Conservation (phyloP, 345 rosid genomes). For the Noccaea caerulescens region DNA sequence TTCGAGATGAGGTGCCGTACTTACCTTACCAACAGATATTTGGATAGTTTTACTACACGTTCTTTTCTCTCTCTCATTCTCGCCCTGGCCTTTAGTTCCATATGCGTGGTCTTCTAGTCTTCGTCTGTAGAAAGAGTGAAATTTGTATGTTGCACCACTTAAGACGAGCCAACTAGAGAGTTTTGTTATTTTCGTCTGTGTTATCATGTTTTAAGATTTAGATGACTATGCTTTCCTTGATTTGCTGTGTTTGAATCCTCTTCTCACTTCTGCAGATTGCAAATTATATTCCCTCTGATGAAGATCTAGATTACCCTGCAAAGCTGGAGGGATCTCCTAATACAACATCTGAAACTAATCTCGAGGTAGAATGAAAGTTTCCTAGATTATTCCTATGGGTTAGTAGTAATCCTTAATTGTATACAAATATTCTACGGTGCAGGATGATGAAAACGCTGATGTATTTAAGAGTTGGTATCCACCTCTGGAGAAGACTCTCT, state of each 20-base stretch:
- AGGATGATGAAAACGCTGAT: slow-evolving; percentile 70
- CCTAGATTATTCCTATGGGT: background rate
- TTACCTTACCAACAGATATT: slow-evolving; percentile 18
- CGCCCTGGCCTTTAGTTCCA: slow-evolving; percentile 15
- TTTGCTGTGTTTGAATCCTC: slow-evolving; percentile 22
- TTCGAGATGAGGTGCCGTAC: slow-evolving; percentile 81
- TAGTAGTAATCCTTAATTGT: slow-evolving; percentile 30
- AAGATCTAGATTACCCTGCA: slow-evolving; percentile 89
- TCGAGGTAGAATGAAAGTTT: slow-evolving; percentile 26
- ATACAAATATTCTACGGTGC: slow-evolving; percentile 37
- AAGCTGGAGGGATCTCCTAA: slow-evolving; percentile 73
- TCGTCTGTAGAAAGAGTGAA: slow-evolving; percentile 26
- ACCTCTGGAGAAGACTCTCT: slow-evolving; percentile 87
- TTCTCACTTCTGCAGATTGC: slow-evolving; percentile 71
- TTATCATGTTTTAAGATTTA: slow-evolving; percentile 4
- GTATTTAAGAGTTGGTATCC: slow-evolving; percentile 91
- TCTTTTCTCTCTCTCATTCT: background rate
- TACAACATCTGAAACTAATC: slow-evolving; percentile 54
- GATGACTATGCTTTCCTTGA: slow-evolving; percentile 23
- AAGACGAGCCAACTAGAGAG: slow-evolving; percentile 3
- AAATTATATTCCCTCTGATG: slow-evolving; percentile 71
- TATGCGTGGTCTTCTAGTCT: slow-evolving; percentile 10
- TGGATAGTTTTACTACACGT: slow-evolving; percentile 21
- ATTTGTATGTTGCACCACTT: slow-evolving; percentile 32
- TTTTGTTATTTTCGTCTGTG: slow-evolving; percentile 19